These are phyloP conservation scores for Sutorius eximius DNA, from an alignment of 1,284 basidiomycete species.

Conservation along the genomic window DNA sequence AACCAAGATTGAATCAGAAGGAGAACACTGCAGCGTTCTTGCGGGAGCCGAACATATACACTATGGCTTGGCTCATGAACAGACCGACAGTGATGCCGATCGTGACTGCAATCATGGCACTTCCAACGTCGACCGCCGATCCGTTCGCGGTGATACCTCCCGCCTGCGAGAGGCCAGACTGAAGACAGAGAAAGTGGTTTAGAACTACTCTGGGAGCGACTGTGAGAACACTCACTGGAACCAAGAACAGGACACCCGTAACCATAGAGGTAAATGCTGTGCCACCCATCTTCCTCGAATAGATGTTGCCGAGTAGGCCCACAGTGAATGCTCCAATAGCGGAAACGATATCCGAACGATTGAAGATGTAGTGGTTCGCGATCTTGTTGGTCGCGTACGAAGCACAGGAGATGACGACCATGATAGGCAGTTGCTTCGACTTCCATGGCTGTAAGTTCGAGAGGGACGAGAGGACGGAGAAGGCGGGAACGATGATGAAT, in stretches of 20 bases:
- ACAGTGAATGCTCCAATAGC: slow-evolving; percentile 88
- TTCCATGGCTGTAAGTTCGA: slow-evolving; percentile 76
- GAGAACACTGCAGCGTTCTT: slow-evolving; percentile 85
- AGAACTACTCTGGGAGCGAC: neutral
- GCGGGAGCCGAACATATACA: slow-evolving; percentile 81
- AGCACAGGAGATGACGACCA: slow-evolving; percentile 83
- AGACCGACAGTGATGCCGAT: slow-evolving; percentile 91
- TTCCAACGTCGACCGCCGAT: slow-evolving; percentile 72
- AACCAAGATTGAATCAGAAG: slow-evolving; percentile 45
- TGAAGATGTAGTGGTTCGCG: slow-evolving; percentile 83
- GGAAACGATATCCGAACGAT: slow-evolving; percentile 80
- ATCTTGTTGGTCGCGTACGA: slow-evolving; percentile 77
- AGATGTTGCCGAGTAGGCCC: slow-evolving; percentile 78
- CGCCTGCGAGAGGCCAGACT: slow-evolving; percentile 86
- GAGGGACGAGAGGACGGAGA: slow-evolving; percentile 72
- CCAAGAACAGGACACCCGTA: slow-evolving; percentile 81
- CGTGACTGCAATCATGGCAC: slow-evolving; percentile 85
- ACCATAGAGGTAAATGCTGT: slow-evolving; percentile 91
- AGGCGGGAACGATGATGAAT: slow-evolving; percentile 80
- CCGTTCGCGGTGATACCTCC: slow-evolving; percentile 75
- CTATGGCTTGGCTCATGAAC: slow-evolving; percentile 83
- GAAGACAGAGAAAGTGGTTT: slow-evolving; percentile 14
- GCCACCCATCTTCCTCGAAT: slow-evolving; percentile 83
- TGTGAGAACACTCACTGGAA: slow-evolving; percentile 57
- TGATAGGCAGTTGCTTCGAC: slow-evolving; percentile 72